Evolutionary conservation across 768 basidiomycete species (phyloP).

Genomic region (Leccinum ochraceum): DNA sequence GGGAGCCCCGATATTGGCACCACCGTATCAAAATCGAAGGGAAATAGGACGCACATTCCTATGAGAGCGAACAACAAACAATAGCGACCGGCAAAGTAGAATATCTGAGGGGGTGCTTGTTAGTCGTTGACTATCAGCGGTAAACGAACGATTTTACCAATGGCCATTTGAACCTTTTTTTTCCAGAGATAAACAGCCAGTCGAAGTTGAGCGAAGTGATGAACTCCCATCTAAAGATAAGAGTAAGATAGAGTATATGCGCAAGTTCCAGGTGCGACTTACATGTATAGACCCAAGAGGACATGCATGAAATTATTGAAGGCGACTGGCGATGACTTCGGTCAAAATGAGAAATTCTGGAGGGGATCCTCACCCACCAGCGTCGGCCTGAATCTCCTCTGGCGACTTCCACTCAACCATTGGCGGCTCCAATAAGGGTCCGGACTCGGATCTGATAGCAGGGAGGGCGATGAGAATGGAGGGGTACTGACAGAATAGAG

Average conservation of each 20-base stretch:
- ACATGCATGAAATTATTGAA: constrained; percentile 59
- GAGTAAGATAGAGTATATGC: constrained; percentile 13
- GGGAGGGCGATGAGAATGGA: constrained; percentile 1
- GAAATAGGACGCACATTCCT: constrained; percentile 56
- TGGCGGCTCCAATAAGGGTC: constrained; percentile 2
- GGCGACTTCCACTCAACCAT: constrained; percentile 64
- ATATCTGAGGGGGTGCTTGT: constrained; percentile 40
- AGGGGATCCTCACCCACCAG: constrained; percentile 34
- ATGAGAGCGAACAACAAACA: constrained; percentile 62
- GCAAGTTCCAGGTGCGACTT: constrained; percentile 22
- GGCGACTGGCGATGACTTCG: constrained; percentile 18
- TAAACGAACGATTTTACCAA: constrained; percentile 42
- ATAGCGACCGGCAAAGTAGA: constrained; percentile 73
- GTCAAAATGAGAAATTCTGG: constrained; percentile 8
- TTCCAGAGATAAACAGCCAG: constrained; percentile 58
- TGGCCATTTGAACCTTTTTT: constrained; percentile 65
- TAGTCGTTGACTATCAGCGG: background rate
- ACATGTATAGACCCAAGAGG: constrained; percentile 62
- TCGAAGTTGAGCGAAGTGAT: constrained; percentile 63
- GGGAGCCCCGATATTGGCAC: constrained; percentile 1
- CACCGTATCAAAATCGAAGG: background rate
- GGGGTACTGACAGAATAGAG: background rate
- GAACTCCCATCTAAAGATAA: constrained; percentile 60
- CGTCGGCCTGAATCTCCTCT: constrained; percentile 48
- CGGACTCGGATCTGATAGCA: background rate